Evolutionary conservation across 176 grass and related monocot genomes (phyloP).

Genomic region (Cenchrus americanus): DNA sequence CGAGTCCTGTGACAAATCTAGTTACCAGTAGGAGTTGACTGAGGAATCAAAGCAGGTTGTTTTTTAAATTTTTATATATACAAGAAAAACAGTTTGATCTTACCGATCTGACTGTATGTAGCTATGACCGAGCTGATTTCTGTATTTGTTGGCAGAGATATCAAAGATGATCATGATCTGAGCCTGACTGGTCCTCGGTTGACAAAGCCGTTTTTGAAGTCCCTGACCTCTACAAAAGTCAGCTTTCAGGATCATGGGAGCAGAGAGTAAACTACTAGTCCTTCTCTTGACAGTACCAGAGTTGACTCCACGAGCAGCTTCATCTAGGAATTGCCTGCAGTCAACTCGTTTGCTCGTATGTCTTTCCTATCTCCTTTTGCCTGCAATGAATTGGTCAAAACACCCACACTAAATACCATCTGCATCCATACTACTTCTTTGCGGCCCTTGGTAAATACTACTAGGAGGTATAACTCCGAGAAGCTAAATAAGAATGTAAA

Average conservation of each 20-base stretch:
- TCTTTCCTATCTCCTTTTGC: neutral
- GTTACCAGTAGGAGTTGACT: neutral
- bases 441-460: neutral
- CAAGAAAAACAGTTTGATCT: neutral
- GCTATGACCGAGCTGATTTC: neutral
- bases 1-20: neutral
- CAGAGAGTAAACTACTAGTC: neutral
- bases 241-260: conserved; percentile 3
- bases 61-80: neutral
- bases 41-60: neutral
- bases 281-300: neutral
- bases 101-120: neutral
- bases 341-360: neutral
- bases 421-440: neutral
- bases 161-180: conserved; percentile 1
- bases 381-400: neutral
- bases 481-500: neutral
- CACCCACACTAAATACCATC: neutral
- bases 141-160: neutral
- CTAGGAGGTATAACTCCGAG: neutral
- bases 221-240: neutral
- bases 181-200: neutral
- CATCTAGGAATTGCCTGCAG: neutral
- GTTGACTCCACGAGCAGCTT: neutral
- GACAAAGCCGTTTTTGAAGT: neutral